Conservation (phyloP, 176 grass and related monocot genomes). For the Avena sativa region DNA sequence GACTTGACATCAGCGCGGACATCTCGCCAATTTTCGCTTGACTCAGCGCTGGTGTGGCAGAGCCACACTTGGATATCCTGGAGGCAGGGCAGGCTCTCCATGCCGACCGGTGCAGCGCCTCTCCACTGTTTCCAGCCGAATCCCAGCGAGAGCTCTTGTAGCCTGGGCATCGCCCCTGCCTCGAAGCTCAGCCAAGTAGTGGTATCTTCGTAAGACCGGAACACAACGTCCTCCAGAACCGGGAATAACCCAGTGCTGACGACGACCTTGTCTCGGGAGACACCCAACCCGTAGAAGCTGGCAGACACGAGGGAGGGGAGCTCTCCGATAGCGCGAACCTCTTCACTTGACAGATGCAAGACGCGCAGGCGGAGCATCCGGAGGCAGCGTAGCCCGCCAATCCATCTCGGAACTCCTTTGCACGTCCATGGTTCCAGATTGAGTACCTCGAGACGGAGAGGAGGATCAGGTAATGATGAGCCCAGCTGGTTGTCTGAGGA, state of each 20-base stretch:
- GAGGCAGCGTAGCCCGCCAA: no score
- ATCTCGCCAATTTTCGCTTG: background rate
- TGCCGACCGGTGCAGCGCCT: background rate
- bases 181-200: background rate
- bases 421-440: background rate
- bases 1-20: background rate
- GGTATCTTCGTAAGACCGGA: background rate
- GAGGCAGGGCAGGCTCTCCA: background rate
- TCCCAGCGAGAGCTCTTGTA: fast-evolving
- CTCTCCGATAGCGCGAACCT: background rate
- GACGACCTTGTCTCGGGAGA: background rate
- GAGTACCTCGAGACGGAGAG: background rate
- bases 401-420: no score
- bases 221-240: background rate
- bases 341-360: background rate
- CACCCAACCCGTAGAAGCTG: background rate
- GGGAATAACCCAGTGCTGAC: background rate
- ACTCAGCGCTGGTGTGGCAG: background rate
- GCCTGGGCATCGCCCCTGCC: background rate
- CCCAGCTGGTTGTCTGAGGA: no score
- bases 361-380: background rate
- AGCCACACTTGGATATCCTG: background rate
- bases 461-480: background rate
- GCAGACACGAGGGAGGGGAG: background rate
- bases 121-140: background rate